Conservation (phyloP, 805 yeast species). For the Candida chilensis region DNA sequence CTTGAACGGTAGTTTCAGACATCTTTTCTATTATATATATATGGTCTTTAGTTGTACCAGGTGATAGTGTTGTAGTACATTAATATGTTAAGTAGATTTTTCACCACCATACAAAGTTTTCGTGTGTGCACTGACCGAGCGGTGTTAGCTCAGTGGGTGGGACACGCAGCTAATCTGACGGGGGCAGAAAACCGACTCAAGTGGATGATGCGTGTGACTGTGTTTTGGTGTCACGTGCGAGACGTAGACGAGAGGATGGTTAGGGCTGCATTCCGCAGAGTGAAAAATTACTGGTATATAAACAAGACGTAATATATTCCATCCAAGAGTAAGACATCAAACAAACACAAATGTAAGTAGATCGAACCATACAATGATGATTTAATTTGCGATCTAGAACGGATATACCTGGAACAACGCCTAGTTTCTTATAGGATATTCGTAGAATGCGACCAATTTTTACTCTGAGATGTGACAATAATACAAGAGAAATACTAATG, state of each 20-base stretch:
- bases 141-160: neutral
- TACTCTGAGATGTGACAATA: slow-evolving; percentile 19
- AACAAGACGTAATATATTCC: too few species aligned
- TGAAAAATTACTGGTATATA: too few species aligned
- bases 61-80: neutral
- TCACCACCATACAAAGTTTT: slow-evolving; percentile 1
- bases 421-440: slow-evolving; percentile 16
- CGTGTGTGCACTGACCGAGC: neutral
- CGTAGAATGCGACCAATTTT: slow-evolving; percentile 22
- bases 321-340: too few species aligned
- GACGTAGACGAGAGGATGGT: too few species aligned
- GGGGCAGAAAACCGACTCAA: neutral
- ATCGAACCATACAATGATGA: slow-evolving; percentile 8
- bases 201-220: neutral
- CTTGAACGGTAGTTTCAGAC: slow-evolving; percentile 79
- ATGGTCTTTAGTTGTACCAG: slow-evolving; percentile 1
- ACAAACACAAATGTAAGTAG: neutral
- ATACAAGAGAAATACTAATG: too few species aligned
- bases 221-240: too few species aligned
- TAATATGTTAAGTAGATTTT: neutral
- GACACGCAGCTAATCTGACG: neutral
- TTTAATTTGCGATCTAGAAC: slow-evolving; percentile 25
- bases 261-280: too few species aligned
- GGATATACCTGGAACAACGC: slow-evolving; percentile 14
- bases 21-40: slow-evolving; percentile 22